Evolutionary conservation across 768 basidiomycete genomes (phyloP).

Genomic region (Lactifluus volemus): DNA sequence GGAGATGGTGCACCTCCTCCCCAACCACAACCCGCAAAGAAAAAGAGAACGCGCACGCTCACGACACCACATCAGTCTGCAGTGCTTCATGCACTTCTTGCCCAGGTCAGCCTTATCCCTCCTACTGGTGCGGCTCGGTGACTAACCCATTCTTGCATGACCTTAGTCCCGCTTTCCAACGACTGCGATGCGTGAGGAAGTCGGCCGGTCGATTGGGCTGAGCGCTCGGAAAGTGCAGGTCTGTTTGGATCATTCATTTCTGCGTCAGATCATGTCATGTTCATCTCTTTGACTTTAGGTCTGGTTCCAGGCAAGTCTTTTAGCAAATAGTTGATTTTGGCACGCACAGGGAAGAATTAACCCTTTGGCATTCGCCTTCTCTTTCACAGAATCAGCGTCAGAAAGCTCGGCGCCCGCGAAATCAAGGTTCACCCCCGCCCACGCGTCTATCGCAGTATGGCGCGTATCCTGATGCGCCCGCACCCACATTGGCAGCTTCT

Average conservation of each 20-base stretch:
- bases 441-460: slow-evolving; percentile 54
- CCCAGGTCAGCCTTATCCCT: slow-evolving; percentile 46
- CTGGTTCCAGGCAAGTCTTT: slow-evolving; percentile 71
- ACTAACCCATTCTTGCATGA: background rate
- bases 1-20: slow-evolving; percentile 27
- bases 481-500: slow-evolving; percentile 28
- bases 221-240: slow-evolving; percentile 89
- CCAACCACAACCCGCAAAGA: slow-evolving; percentile 47
- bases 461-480: slow-evolving; percentile 43
- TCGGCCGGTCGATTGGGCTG: slow-evolving; percentile 79
- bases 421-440: slow-evolving; percentile 44
- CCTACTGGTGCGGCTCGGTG: slow-evolving; percentile 6
- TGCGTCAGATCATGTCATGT: slow-evolving; percentile 10
- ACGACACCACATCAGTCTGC: slow-evolving; percentile 86
- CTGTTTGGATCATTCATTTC: slow-evolving; percentile 26
- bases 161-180: slow-evolving; percentile 80
- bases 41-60: slow-evolving; percentile 74
- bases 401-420: slow-evolving; percentile 69
- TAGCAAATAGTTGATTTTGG: background rate
- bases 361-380: slow-evolving; percentile 16
- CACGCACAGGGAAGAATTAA: slow-evolving; percentile 1
- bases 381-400: slow-evolving; percentile 71
- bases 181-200: slow-evolving; percentile 80
- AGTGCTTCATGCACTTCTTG: slow-evolving; percentile 79
- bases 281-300: slow-evolving; percentile 47